These are phyloP conservation scores for Antarctomyces pellizariae DNA, from an alignment of 495 filamentous ascomycete species.

Conservation along the genomic window DNA sequence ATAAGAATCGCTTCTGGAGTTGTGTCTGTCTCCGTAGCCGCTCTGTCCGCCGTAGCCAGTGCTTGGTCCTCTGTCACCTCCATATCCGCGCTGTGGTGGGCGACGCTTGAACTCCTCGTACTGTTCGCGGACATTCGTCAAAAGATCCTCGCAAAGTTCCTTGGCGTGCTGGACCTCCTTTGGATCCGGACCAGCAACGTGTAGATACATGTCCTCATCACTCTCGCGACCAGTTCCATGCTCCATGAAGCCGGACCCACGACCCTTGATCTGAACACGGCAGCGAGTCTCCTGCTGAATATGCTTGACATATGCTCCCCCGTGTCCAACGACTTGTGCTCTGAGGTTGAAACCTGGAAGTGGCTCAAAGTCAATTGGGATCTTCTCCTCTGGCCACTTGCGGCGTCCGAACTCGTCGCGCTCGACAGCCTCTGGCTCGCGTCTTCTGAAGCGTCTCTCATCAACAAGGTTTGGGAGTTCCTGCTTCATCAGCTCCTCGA, in stretches of 20 bases:
- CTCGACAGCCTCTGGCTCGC: conserved; percentile 76
- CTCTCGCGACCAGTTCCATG: conserved; percentile 61
- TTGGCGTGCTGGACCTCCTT: conserved; percentile 70
- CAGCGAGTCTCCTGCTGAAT: conserved; percentile 88
- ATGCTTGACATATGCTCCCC: conserved; percentile 86
- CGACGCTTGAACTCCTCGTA: conserved; percentile 80
- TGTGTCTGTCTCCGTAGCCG: conserved; percentile 12
- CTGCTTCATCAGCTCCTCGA: conserved; percentile 89
- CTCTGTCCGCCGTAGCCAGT: conserved; percentile 9
- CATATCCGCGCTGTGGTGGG: conserved; percentile 43
- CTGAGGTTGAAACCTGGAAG: conserved; percentile 91
- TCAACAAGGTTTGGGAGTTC: conserved; percentile 90
- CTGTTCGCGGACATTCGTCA: conserved; percentile 59
- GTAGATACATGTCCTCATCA: conserved; percentile 86
- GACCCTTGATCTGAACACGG: conserved; percentile 92
- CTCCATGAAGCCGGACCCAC: conserved; percentile 88
- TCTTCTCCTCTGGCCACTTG: conserved; percentile 96
- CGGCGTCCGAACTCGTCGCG: conserved; percentile 89
- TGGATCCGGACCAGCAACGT: conserved; percentile 78
- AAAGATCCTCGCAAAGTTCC: conserved; percentile 66
- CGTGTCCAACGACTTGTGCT: conserved; percentile 84
- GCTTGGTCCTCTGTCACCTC: conserved; percentile 18
- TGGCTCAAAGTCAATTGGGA: conserved; percentile 72
- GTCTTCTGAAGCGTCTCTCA: conserved; percentile 74
- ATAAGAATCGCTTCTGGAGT: conserved; percentile 11